phyloP scores from a whole-genome alignment of 805 yeast genomes.

The Wickerhamiella azyma region DNA sequence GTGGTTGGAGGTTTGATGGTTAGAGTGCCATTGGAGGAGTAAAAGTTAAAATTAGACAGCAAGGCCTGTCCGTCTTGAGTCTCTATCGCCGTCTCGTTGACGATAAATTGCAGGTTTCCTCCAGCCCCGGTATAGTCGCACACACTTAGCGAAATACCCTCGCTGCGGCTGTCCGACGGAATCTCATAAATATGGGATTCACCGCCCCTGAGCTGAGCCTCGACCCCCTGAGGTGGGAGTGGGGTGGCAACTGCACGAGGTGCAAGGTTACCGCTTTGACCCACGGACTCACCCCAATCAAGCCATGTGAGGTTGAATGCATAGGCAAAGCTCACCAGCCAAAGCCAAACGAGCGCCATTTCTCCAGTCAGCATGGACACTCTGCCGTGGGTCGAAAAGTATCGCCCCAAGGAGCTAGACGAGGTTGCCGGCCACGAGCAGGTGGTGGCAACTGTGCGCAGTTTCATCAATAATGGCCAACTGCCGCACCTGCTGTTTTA shows the following conservation, averaged over 20 bases:
- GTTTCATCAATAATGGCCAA: slow-evolving; percentile 68
- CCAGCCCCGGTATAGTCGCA: neutral
- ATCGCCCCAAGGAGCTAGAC: slow-evolving; percentile 70
- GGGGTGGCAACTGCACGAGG: slow-evolving; percentile 2
- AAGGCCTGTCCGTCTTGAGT: slow-evolving; percentile 2
- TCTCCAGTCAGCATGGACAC: slow-evolving; percentile 1
- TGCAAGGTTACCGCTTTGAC: neutral
- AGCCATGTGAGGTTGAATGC: neutral
- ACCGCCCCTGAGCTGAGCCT: slow-evolving; percentile 3
- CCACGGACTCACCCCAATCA: neutral
- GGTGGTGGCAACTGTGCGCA: slow-evolving; percentile 70
- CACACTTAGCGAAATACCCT: slow-evolving; percentile 9
- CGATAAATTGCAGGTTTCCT: neutral
- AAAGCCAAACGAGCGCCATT: neutral
- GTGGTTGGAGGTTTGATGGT: slow-evolving; percentile 10
- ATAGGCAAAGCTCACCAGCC: neutral
- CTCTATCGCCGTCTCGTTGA: neutral
- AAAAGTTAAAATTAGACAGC: neutral
- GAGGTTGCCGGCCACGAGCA: slow-evolving; percentile 88
- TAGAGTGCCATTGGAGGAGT: slow-evolving; percentile 5
- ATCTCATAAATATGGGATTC: slow-evolving; percentile 18
- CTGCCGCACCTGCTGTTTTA: slow-evolving; percentile 87
- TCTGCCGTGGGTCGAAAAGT: slow-evolving; percentile 67
- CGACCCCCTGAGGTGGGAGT: slow-evolving; percentile 3
- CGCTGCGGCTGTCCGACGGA: slow-evolving; percentile 16